Evolutionary conservation across 140 eudicot species (phyloP).

Genomic region (Senecio squalidus): DNA sequence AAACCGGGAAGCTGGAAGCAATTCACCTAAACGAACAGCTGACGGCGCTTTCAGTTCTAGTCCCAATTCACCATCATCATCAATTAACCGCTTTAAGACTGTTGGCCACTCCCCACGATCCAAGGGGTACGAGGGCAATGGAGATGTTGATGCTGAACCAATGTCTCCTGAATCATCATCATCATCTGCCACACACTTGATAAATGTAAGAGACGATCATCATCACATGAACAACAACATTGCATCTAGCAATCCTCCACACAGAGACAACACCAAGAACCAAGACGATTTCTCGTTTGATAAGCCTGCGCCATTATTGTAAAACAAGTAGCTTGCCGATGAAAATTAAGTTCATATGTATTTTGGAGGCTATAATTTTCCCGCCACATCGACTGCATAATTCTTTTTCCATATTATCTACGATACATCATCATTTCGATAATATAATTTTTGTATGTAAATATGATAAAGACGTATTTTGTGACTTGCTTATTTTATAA

Average conservation of each 20-base stretch:
- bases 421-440: too few species aligned
- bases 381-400: too few species aligned
- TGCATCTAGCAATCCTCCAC: slow-evolving; percentile 24
- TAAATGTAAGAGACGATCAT: slow-evolving; percentile 36
- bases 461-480: too few species aligned
- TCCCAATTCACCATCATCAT: slow-evolving; percentile 45
- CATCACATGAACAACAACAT: slow-evolving; percentile 15
- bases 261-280: slow-evolving; percentile 24
- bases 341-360: slow-evolving; percentile 8
- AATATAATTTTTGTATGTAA: too few species aligned
- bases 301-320: slow-evolving; percentile 28
- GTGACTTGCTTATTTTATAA: too few species aligned
- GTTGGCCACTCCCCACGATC: slow-evolving; percentile 59
- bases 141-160: slow-evolving; percentile 39
- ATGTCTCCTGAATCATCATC: slow-evolving; percentile 25
- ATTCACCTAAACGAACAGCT: slow-evolving; percentile 24
- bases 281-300: slow-evolving; percentile 70
- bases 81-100: slow-evolving; percentile 70
- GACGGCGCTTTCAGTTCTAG: slow-evolving; percentile 27
- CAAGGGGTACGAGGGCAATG: slow-evolving; percentile 26
- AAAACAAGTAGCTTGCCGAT: slow-evolving; percentile 1
- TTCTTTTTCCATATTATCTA: too few species aligned
- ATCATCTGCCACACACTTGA: slow-evolving; percentile 24
- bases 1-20: slow-evolving; percentile 28
- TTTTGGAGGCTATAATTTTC: slow-evolving; percentile 23